A percentile compares a stretch with the other conserved stretches of the same genome.
phyloP scores from a whole-genome alignment of 192 early-diverging fungal species.

The Backusella circina region DNA sequence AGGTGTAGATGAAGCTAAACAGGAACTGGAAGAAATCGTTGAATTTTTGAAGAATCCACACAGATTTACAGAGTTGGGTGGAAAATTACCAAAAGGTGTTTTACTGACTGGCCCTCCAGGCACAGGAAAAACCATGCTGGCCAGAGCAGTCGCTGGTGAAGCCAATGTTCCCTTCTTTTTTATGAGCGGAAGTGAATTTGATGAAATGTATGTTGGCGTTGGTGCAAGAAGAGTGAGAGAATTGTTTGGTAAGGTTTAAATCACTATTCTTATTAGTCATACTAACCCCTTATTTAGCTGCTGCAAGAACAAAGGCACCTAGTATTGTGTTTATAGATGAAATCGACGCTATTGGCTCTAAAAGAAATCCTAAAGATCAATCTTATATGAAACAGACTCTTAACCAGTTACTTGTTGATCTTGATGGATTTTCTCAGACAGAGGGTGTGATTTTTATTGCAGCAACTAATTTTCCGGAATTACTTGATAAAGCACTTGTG shows the following conservation, averaged over 20 bases:
- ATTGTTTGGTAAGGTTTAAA: constrained; percentile 59
- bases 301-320: constrained; percentile 72
- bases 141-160: constrained; percentile 96
- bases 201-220: constrained; percentile 98
- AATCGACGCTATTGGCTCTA: constrained; percentile 95
- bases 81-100: constrained; percentile 92
- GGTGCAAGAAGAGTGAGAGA: constrained; percentile 86
- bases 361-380: constrained; percentile 91
- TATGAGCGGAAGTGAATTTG: constrained; percentile 98
- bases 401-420: constrained; percentile 97
- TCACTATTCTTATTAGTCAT: neutral
- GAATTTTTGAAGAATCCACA: constrained; percentile 92
- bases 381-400: constrained; percentile 97
- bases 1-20: constrained; percentile 97
- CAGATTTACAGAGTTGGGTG: constrained; percentile 90
- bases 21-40: constrained; percentile 95
- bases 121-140: constrained; percentile 97
- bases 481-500: constrained; percentile 94
- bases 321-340: constrained; percentile 99
- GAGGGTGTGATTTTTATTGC: constrained; percentile 99
- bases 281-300: constrained; percentile 35
- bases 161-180: constrained; percentile 98
- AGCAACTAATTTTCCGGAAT: constrained; percentile 97
- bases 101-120: constrained; percentile 89
- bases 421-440: constrained; percentile 96